Base-by-base conservation (phyloP, 192 early-diverging fungal species). In the Radiomyces spectabilis region DNA sequence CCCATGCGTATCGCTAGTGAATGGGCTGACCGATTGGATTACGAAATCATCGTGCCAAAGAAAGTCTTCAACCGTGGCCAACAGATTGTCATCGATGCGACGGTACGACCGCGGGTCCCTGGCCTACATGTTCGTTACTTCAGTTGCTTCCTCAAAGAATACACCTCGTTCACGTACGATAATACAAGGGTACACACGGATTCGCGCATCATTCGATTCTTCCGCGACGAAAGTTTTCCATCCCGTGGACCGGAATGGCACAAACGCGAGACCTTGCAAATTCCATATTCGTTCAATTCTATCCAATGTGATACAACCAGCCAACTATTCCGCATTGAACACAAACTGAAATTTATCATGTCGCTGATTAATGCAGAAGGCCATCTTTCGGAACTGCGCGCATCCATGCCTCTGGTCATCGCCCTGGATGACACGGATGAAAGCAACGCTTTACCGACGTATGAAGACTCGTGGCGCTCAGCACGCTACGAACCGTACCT, bases 71-170 rank as follows among this genome's bases (percentile, higher is more conserved):
- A 56, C 41, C 68, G 78, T 31, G 78, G 71, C 24, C 74, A 83
- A 25, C 50, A 70, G 18, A 75, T 85, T 16, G 61, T 68, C 15
- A 63, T 80, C 2, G 33, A 62, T 2, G 66, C 82, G 8, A 60
- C 59, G 21, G 42, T 85, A 1, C 65, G 43, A 21, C 79, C 84
- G 13, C 59, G 73, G 9, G 34, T 48, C 46, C 59, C 73, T 43
- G 68, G 69, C 7, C 31, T 85, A 16, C 70, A 59, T 39, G 52
- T 83, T 25, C 61, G 74, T 10, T 41, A 71, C 5, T 53, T 79
- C 13, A 59, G 67, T 7, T 74, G 69, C 34, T 57, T 70, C 12
- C 59, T 85, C 33, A 83, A 77, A 38, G 84, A 85, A 55, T 82
- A 79, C 39, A 50, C 57, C 13, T 66, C 76, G 0, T 79, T 72